These are phyloP conservation scores for Aureobasidium subglaciale DNA, from an alignment of 2,329 filamentous ascomycete genomes.

Conservation along the genomic window DNA sequence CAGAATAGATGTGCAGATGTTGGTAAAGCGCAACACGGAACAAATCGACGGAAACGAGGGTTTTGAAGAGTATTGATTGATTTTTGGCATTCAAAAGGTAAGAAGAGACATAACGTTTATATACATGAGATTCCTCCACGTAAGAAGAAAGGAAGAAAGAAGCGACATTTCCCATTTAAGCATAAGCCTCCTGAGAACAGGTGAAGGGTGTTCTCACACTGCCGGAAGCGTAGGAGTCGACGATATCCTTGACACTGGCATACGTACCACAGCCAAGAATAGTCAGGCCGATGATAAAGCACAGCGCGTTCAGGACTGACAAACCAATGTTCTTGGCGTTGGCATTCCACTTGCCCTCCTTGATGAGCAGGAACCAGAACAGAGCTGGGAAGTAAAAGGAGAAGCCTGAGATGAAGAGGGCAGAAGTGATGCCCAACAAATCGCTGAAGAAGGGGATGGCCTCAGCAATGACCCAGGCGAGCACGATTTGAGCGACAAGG, in stretches of 20 bases:
- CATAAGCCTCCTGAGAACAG: constrained; percentile 30
- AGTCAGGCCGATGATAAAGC: constrained; percentile 32
- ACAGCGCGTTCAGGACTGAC: constrained; percentile 37
- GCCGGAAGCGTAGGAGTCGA: constrained; percentile 33
- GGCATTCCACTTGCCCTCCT: constrained; percentile 41
- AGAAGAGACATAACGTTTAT: neutral
- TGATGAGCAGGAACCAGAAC: constrained; percentile 40
- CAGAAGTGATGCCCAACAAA: constrained; percentile 57
- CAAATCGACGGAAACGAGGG: neutral
- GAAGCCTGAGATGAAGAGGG: constrained; percentile 64
- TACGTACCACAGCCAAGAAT: constrained; percentile 36
- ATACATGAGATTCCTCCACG: neutral
- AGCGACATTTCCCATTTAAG: constrained; percentile 18
- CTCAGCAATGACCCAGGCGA: constrained; percentile 64
- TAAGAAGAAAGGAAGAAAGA: neutral
- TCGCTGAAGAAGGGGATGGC: constrained; percentile 66
- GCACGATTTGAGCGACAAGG: constrained; percentile 49
- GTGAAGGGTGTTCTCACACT: constrained; percentile 35
- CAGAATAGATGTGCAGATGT: neutral
- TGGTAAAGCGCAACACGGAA: neutral
- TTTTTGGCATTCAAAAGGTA: neutral
- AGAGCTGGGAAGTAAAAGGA: constrained; percentile 32
- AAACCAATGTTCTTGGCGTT: constrained; percentile 38
- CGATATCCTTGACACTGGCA: constrained; percentile 38
- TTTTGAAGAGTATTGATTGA: neutral